A percentile compares a stretch with the other conserved stretches of the same genome.
Evolutionary conservation across 306 rosid species (phyloP).

Genomic region (Acacia confusa): DNA sequence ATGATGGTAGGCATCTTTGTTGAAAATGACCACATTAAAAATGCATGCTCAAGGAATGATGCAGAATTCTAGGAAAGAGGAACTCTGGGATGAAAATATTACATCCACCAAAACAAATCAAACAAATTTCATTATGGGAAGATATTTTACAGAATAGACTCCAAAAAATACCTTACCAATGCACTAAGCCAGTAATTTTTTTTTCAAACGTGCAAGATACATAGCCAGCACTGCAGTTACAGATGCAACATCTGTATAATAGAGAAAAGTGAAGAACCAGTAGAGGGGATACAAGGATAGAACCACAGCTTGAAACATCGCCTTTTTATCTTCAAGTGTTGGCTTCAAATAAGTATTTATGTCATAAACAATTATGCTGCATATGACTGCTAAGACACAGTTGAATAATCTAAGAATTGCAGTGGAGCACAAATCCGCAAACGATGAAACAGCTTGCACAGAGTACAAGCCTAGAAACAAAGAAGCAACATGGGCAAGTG

Average conservation of each 20-base stretch:
- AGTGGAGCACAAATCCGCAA: conserved; percentile 65
- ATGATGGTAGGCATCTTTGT: background rate
- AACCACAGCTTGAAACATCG: conserved; percentile 57
- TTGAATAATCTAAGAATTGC: conserved; percentile 69
- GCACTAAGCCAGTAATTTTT: conserved; percentile 77
- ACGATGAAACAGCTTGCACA: conserved; percentile 46
- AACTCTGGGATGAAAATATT: conserved; percentile 2
- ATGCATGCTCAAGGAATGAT: background rate
- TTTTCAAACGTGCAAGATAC: conserved; percentile 82
- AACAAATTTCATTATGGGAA: conserved; percentile 1
- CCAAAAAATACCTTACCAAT: conserved; percentile 59
- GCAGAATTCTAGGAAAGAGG: background rate
- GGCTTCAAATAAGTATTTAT: conserved; percentile 73
- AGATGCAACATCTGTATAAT: conserved; percentile 89
- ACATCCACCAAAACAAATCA: background rate
- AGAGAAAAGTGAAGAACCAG: conserved; percentile 92
- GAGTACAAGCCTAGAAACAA: conserved; percentile 70
- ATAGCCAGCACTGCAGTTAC: conserved; percentile 75
- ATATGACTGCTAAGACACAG: conserved; percentile 67
- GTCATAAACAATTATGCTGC: conserved; percentile 67
- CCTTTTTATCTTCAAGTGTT: conserved; percentile 58
- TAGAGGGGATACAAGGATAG: conserved; percentile 81
- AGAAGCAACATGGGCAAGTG: conserved; percentile 88
- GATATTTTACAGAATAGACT: conserved; percentile 9
- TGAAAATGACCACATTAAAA: conserved; percentile 2